Percentiles rank a stretch among this genome's conserved stretches.
These are phyloP conservation scores for Protomyces gravidus DNA, from an alignment of 1,139 yeast genomes.

Conservation along the genomic window DNA sequence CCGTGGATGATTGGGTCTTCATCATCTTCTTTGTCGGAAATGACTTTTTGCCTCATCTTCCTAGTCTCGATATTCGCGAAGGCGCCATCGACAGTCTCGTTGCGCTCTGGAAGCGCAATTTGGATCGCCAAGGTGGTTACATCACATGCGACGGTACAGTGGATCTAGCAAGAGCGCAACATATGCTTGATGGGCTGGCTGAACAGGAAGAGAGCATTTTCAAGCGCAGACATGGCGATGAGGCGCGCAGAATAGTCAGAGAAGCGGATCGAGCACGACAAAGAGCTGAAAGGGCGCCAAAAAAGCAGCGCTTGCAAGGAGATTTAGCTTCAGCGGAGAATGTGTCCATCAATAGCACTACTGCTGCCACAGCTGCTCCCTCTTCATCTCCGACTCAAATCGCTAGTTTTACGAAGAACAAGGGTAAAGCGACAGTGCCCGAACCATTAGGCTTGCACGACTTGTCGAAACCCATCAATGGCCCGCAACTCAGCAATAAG, in stretches of 20 bases:
- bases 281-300: conserved; percentile 37
- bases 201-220: conserved; percentile 77
- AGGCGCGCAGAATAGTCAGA: conserved; percentile 60
- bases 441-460: conserved; percentile 30
- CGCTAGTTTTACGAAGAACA: not conserved
- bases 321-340: conserved; percentile 26
- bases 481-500: conserved; percentile 24
- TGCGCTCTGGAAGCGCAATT: conserved; percentile 70
- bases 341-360: conserved; percentile 19
- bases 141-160: conserved; percentile 83
- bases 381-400: conserved; percentile 1
- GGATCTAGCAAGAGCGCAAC: conserved; percentile 70
- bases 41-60: conserved; percentile 95
- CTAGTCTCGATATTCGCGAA: conserved; percentile 90
- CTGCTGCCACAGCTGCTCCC: conserved; percentile 18
- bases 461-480: conserved; percentile 27
- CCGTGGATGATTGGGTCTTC: conserved; percentile 97
- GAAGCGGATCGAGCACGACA: conserved; percentile 55
- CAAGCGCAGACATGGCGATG: conserved; percentile 61
- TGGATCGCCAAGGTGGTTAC: conserved; percentile 67
- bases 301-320: conserved; percentile 6
- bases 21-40: conserved; percentile 99
- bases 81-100: conserved; percentile 82
- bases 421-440: conserved; percentile 29
- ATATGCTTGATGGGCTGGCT: conserved; percentile 61